Percentiles rank a stretch among this genome's conserved stretches.
Evolutionary conservation across 495 filamentous ascomycete genomes (phyloP).

Genomic region (Hypoxylon crocopeplum): DNA sequence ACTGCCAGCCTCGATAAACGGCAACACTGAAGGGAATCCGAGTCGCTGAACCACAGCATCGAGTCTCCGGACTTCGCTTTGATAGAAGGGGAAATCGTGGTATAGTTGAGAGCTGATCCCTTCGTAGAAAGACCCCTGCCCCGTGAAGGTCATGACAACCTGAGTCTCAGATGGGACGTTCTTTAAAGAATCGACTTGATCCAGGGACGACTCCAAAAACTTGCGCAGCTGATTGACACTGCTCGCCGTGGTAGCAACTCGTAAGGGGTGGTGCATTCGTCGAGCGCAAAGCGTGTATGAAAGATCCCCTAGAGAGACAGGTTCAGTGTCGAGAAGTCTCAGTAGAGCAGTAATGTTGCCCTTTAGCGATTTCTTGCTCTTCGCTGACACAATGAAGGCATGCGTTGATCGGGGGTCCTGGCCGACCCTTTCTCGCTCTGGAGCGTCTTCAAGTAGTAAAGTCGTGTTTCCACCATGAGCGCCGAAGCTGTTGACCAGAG

Average conservation of each 20-base stretch:
- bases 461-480: conserved; percentile 45
- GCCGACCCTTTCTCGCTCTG: neutral
- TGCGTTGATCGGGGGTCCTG: conserved; percentile 45
- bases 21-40: conserved; percentile 62
- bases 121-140: conserved; percentile 55
- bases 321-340: conserved; percentile 48
- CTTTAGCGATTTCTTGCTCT: conserved; percentile 41
- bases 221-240: conserved; percentile 38
- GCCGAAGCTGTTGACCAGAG: conserved; percentile 2
- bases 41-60: conserved; percentile 64
- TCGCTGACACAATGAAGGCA: conserved; percentile 52
- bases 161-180: neutral
- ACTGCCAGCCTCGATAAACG: conserved; percentile 57
- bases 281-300: conserved; percentile 74
- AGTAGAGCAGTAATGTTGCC: conserved; percentile 37
- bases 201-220: conserved; percentile 13
- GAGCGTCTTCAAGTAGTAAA: conserved; percentile 55
- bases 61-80: conserved; percentile 62
- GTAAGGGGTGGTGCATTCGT: conserved; percentile 66
- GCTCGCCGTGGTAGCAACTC: conserved; percentile 55
- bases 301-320: conserved; percentile 50
- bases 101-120: conserved; percentile 67
- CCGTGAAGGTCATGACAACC: conserved; percentile 12
- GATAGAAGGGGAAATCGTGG: conserved; percentile 61
- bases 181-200: neutral